These are phyloP conservation scores for Phoenix roebelenii DNA, from an alignment of 176 grass and related monocot genomes.

Conservation along the genomic window DNA sequence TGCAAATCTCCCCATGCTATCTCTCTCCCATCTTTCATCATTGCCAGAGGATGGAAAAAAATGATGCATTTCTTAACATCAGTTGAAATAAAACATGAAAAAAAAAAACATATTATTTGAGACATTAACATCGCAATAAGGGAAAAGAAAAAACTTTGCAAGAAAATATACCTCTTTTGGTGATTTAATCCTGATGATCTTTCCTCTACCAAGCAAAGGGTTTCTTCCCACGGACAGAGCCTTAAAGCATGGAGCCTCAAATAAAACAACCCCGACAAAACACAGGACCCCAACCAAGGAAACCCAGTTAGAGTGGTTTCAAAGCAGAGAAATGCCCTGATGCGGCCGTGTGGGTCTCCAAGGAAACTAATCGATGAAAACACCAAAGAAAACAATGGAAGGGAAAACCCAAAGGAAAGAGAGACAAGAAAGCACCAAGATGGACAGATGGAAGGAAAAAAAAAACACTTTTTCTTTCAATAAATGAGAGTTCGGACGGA, in stretches of 20 bases:
- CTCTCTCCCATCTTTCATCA: too few relatives aligned
- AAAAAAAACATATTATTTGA: not conserved
- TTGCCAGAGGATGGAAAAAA: not conserved
- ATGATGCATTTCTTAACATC: not conserved
- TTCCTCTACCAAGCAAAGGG: not conserved
- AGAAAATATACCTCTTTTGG: not conserved
- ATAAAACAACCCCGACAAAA: not conserved
- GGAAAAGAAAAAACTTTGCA: not conserved
- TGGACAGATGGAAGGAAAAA: not conserved
- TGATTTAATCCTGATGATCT: slow-evolving; percentile 4
- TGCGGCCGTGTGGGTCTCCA: too few relatives aligned
- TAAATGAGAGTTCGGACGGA: not conserved
- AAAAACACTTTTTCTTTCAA: not conserved
- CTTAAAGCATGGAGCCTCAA: not conserved
- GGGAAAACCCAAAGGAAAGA: slow-evolving; percentile 6
- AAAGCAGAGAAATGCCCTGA: slow-evolving; percentile 7
- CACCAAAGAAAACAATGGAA: not conserved
- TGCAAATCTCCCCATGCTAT: not conserved
- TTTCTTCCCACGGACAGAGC: not conserved
- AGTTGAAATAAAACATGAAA: not conserved
- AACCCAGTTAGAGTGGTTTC: slow-evolving; percentile 27
- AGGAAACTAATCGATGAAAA: not conserved
- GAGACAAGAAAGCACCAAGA: too few relatives aligned
- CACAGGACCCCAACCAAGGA: slow-evolving; percentile 28
- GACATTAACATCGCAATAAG: not conserved